phyloP scores from a whole-genome alignment of 1,284 basidiomycete genomes.

The Rhizopogon parksii region DNA sequence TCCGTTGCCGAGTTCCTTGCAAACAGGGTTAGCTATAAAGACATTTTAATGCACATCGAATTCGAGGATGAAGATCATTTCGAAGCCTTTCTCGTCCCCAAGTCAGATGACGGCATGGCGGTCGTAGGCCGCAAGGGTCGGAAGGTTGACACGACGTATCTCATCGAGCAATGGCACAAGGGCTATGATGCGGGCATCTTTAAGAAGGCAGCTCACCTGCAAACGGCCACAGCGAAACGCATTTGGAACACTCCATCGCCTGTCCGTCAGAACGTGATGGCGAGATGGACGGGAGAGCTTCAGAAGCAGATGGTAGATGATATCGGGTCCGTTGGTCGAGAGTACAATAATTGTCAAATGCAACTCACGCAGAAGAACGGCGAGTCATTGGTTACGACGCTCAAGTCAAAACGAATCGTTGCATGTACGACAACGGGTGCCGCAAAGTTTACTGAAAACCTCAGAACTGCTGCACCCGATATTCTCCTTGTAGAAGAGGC shows the following conservation, averaged over 20 bases:
- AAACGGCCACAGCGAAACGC: slow-evolving; percentile 15
- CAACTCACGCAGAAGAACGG: slow-evolving; percentile 29
- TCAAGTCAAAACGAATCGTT: slow-evolving; percentile 43
- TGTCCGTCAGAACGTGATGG: slow-evolving; percentile 25
- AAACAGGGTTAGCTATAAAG: slow-evolving; percentile 13
- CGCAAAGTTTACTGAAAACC: slow-evolving; percentile 42
- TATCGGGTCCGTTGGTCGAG: slow-evolving; percentile 25
- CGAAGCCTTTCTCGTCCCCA: slow-evolving; percentile 39
- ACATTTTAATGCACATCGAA: slow-evolving; percentile 35
- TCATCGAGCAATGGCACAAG: slow-evolving; percentile 36
- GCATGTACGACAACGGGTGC: slow-evolving; percentile 57
- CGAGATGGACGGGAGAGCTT: slow-evolving; percentile 34
- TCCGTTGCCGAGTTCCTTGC: slow-evolving; percentile 26
- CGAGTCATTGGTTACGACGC: slow-evolving; percentile 28
- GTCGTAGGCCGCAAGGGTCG: slow-evolving; percentile 34
- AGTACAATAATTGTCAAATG: slow-evolving; percentile 34
- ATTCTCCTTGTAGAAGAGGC: slow-evolving; percentile 57
- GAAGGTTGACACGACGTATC: slow-evolving; percentile 29
- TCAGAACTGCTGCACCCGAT: slow-evolving; percentile 37
- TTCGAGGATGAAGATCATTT: slow-evolving; percentile 35
- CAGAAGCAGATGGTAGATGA: slow-evolving; percentile 30
- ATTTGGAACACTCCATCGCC: slow-evolving; percentile 37
- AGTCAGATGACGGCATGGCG: slow-evolving; percentile 33
- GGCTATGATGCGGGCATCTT: slow-evolving; percentile 37
- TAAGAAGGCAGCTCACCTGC: slow-evolving; percentile 12